Evolutionary conservation across 208 protist species (phyloP).

Genomic region (Trypanosoma scelopori): DNA sequence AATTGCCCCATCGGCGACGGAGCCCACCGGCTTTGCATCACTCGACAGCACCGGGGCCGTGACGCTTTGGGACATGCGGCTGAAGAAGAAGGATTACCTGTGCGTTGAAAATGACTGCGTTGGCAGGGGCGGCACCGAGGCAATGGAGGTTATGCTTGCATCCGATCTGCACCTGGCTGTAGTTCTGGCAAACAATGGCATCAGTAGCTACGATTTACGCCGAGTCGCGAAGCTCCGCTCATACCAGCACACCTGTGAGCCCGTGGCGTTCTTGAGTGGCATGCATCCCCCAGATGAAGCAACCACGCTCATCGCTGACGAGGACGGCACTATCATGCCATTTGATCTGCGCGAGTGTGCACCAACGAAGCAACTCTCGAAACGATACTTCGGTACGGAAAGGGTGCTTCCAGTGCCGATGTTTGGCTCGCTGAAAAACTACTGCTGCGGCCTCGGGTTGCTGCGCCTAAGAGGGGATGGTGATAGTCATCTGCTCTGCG

Average conservation of each 20-base stretch:
- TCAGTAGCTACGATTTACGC: constrained; percentile 58
- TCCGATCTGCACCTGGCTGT: constrained; percentile 42
- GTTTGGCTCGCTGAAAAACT: constrained; percentile 56
- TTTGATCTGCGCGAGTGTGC: constrained; percentile 29
- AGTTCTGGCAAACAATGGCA: constrained; percentile 40
- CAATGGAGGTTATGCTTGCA: constrained; percentile 51
- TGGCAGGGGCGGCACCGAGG: constrained; percentile 11
- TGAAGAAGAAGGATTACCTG: constrained; percentile 45
- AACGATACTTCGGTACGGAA: constrained; percentile 40
- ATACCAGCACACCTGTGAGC: constrained; percentile 46
- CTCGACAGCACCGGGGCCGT: constrained; percentile 39
- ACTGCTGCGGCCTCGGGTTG: constrained; percentile 39
- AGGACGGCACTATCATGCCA: constrained; percentile 60
- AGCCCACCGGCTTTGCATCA: constrained; percentile 44
- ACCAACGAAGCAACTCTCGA: constrained; percentile 26
- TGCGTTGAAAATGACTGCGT: constrained; percentile 22
- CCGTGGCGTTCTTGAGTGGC: constrained; percentile 33
- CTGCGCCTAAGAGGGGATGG: constrained; percentile 35
- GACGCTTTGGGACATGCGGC: constrained; percentile 58
- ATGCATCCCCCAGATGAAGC: constrained; percentile 12
- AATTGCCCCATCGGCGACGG: constrained; percentile 31
- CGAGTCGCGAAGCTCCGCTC: constrained; percentile 16
- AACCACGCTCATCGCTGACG: constrained; percentile 51
- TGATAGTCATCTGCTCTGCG: constrained; percentile 32
- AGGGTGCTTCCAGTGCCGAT: constrained; percentile 15